phyloP scores from a whole-genome alignment of 2,329 filamentous ascomycete species.

The Diaporthe eres region DNA sequence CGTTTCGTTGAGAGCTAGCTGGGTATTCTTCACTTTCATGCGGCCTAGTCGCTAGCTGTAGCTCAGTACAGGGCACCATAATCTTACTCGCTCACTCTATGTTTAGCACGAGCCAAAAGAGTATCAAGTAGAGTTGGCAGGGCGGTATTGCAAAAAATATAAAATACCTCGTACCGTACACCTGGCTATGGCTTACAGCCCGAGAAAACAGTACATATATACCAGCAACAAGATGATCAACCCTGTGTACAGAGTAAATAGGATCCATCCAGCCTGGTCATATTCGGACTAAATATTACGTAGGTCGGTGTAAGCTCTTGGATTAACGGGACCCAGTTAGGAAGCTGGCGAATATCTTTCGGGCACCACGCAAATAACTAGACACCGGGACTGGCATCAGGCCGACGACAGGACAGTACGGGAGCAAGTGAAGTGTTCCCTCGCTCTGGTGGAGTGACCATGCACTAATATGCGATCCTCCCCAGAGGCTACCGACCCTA shows the following conservation, averaged over 20 bases:
- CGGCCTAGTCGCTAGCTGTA: neutral
- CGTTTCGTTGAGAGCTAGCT: neutral
- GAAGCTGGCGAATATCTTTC: slow-evolving; percentile 1
- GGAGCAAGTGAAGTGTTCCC: neutral
- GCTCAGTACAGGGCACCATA: neutral
- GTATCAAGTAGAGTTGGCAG: neutral
- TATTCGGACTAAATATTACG: neutral
- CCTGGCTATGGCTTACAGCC: neutral
- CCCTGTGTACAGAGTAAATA: neutral
- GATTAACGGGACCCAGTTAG: neutral
- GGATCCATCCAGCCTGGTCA: neutral
- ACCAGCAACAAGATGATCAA: neutral
- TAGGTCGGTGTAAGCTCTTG: neutral
- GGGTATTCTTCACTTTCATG: neutral
- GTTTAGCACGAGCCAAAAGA: neutral
- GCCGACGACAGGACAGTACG: neutral
- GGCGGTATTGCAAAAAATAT: neutral
- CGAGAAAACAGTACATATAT: neutral
- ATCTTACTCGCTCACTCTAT: too few species aligned
- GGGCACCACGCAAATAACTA: neutral
- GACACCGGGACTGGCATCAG: neutral
- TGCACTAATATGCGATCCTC: neutral
- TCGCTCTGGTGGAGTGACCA: neutral
- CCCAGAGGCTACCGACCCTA: neutral
- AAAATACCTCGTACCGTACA: neutral